These are phyloP conservation scores for Cytospora leucostoma DNA, from an alignment of 2,329 filamentous ascomycete species.

Conservation along the genomic window DNA sequence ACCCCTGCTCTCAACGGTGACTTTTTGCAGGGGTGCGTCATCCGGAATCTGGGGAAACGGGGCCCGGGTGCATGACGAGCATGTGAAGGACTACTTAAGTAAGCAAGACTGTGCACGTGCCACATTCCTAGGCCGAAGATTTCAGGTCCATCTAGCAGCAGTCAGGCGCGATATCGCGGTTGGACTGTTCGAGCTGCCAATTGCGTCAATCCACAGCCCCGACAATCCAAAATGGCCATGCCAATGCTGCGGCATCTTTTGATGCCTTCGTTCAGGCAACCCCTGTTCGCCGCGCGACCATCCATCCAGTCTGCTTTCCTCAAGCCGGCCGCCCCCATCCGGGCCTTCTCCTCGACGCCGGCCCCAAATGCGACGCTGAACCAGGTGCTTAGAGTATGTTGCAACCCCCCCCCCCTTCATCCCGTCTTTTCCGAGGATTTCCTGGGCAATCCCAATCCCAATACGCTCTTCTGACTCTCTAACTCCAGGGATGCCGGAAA, in stretches of 20 bases:
- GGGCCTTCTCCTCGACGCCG: slow-evolving; percentile 46
- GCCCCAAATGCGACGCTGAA: slow-evolving; percentile 65
- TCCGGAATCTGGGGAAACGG: slow-evolving; percentile 22
- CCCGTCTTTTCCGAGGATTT: neutral
- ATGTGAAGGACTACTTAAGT: slow-evolving; percentile 26
- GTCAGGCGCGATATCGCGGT: slow-evolving; percentile 1
- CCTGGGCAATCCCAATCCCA: neutral
- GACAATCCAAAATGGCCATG: slow-evolving; percentile 35
- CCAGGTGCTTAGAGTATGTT: slow-evolving; percentile 64
- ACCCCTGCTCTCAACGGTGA: slow-evolving; percentile 6
- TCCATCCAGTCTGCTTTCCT: slow-evolving; percentile 32
- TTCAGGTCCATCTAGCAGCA: slow-evolving; percentile 7
- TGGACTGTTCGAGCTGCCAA: neutral
- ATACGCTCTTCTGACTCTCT: slow-evolving; percentile 21
- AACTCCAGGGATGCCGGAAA: slow-evolving; percentile 67
- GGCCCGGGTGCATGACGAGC: slow-evolving; percentile 13
- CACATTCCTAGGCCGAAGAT: slow-evolving; percentile 16
- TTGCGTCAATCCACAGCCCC: slow-evolving; percentile 5
- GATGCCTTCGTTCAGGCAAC: slow-evolving; percentile 35
- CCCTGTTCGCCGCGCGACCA: slow-evolving; percentile 20
- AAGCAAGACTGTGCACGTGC: slow-evolving; percentile 15
- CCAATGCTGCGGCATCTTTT: slow-evolving; percentile 40
- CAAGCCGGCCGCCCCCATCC: slow-evolving; percentile 31
- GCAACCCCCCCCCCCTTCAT: neutral
- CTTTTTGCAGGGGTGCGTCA: slow-evolving; percentile 24